These are phyloP conservation scores for Elongisporangium senticosum DNA, from an alignment of 352 stramenopile genomes.

Conservation along the genomic window DNA sequence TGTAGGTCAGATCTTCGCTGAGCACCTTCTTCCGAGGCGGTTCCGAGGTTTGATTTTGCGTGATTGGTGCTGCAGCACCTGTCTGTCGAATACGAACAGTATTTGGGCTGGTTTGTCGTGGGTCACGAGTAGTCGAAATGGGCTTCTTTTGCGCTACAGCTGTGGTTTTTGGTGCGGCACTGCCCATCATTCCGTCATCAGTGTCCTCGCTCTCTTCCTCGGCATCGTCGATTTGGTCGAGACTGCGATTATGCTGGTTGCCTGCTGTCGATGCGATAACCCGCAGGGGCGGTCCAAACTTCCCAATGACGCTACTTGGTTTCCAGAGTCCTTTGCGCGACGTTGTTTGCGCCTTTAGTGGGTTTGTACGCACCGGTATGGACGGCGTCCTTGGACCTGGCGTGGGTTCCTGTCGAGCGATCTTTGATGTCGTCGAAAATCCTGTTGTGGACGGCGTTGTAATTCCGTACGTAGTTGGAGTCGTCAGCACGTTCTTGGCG, in stretches of 20 bases:
- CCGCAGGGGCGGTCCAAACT: conserved; percentile 30
- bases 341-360: conserved; percentile 43
- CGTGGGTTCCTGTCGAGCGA: conserved; percentile 10
- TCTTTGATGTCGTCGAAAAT: conserved; percentile 43
- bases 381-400: conserved; percentile 36
- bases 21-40: not conserved
- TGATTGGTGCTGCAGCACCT: not conserved
- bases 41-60: not conserved
- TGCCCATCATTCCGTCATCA: conserved; percentile 25
- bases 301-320: not conserved
- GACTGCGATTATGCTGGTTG: conserved; percentile 14
- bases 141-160: not conserved
- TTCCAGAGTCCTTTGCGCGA: conserved; percentile 26
- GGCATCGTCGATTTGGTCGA: conserved; percentile 33
- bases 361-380: conserved; percentile 22
- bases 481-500: conserved; percentile 4
- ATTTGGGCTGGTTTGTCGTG: not conserved
- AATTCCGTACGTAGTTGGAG: conserved; percentile 1
- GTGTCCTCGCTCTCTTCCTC: conserved; percentile 21
- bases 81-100: not conserved
- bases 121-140: not conserved
- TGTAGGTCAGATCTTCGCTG: conserved; percentile 26
- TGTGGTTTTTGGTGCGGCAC: not conserved
- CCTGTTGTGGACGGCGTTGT: conserved; percentile 19
- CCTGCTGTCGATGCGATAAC: conserved; percentile 30